Base-by-base conservation (phyloP, 805 yeast species). In the Clavispora fructus region DNA sequence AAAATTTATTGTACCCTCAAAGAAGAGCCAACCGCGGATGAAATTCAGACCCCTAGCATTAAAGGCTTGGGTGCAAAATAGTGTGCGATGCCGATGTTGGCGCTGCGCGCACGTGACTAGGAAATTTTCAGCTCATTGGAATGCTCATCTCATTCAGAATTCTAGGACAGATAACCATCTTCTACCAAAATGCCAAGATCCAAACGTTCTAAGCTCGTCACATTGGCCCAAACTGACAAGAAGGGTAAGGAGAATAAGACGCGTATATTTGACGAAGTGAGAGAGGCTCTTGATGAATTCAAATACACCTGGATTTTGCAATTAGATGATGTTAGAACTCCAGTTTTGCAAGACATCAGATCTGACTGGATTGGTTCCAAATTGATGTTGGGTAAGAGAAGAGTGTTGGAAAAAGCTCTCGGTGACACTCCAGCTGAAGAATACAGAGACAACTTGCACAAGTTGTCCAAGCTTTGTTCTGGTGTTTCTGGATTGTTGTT, bases 151-250 rank as follows among this genome's bases (percentile, higher is more conserved):
- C 43, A 37, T 31, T 26, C 37, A 41, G 32, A 38, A 35, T 23
- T 42, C 14, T 28, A 16, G 14, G 23, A 23, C 35, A 39, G 31
- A 39, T n/a, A 29, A 33, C 25, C 8, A 33, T 33, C 25, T 25
- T 37, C 23, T 12, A 33, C 16, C 31, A 45, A 56, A 48, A 92
- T 92, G 99, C 97, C 99, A 52, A 88, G 96, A 79, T 90, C 97
- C 32, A 91, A 83, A 67, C 92, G 98, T 80, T 85, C 97, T 56
- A 94, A 88, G 82, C 83, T 91, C 57, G 95, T 94, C 50, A 87
- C 98, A 12, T 76, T 94, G 58, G 94, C 99, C 33, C 92, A 92
- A 64, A 92, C 98, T 52, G 97, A 90, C 57, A 94, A 90, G 69
- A 94, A 94, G 64, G 97, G 97, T 42, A 83, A 84, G 55, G 97